phyloP scores from a whole-genome alignment of 768 basidiomycete species.

The Panaeolus papilionaceus region DNA sequence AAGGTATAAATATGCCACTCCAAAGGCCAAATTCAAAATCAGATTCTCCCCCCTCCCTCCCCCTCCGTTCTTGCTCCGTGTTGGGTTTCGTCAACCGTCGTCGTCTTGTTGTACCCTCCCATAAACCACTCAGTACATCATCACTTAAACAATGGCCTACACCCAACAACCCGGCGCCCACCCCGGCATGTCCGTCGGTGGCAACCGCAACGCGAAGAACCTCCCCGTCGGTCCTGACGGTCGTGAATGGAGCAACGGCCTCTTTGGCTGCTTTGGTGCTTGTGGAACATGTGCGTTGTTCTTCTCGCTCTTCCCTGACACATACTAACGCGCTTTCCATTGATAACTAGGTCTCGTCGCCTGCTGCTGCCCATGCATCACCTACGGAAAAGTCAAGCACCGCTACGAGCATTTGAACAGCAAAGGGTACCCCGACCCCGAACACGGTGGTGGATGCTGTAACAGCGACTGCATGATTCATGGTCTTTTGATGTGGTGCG shows the following conservation, averaged over 20 bases:
- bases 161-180: slow-evolving; percentile 28
- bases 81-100: background rate
- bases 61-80: background rate
- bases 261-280: slow-evolving; percentile 39
- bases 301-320: background rate
- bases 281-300: slow-evolving; percentile 38
- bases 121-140: too few species aligned
- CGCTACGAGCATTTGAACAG: slow-evolving; percentile 46
- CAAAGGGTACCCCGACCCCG: slow-evolving; percentile 43
- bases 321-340: background rate
- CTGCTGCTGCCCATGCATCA: slow-evolving; percentile 49
- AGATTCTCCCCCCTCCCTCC: background rate
- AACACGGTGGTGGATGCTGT: slow-evolving; percentile 39
- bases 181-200: slow-evolving; percentile 33
- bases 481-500: slow-evolving; percentile 36
- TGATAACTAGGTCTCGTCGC: slow-evolving; percentile 38
- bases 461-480: slow-evolving; percentile 45
- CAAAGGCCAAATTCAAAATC: background rate
- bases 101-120: background rate
- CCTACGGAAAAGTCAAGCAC: slow-evolving; percentile 44
- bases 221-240: slow-evolving; percentile 37
- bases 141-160: slow-evolving; percentile 22
- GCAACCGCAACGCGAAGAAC: slow-evolving; percentile 43
- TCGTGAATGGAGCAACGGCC: slow-evolving; percentile 44
- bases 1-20: background rate